Percentiles rank a stretch among this genome's conserved stretches.
Conservation (phyloP, 108 stramenopile genomes). For the Hondaea fermentalgiana region DNA sequence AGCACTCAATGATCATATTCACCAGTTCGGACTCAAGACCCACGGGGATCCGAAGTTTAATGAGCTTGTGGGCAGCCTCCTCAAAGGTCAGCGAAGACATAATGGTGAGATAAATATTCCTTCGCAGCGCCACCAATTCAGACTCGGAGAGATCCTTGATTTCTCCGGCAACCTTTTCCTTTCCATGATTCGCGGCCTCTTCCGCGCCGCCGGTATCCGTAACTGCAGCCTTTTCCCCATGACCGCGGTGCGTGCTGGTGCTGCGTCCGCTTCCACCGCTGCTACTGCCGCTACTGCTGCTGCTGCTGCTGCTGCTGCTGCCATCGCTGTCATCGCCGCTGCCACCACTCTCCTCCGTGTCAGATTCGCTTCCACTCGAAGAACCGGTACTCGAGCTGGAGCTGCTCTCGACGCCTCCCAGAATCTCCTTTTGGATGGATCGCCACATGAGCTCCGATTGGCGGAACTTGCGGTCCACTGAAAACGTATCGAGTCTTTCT, state of each 20-base stretch:
- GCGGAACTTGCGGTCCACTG: conserved; percentile 61
- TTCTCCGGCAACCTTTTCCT: background rate
- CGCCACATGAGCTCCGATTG: conserved; percentile 79
- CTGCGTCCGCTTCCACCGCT: background rate
- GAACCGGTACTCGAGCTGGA: conserved; percentile 29
- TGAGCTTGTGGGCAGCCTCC: conserved; percentile 95
- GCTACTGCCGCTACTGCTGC: background rate
- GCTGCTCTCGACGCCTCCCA: conserved; percentile 59
- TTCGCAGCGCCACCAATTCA: conserved; percentile 88
- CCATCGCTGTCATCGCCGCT: background rate
- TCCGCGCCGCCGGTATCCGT: no score
- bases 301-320: background rate
- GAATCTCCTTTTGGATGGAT: conserved; percentile 73
- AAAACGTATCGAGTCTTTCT: conserved; percentile 75
- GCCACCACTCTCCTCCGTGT: conserved; percentile 22
- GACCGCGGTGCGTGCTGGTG: no score
- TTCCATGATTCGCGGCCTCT: no score
- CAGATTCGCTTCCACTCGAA: conserved; percentile 49
- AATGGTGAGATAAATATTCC: conserved; percentile 95
- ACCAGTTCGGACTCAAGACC: conserved; percentile 55
- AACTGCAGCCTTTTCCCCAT: no score
- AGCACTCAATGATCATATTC: conserved; percentile 93
- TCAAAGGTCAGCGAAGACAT: conserved; percentile 97
- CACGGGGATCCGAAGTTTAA: conserved; percentile 78
- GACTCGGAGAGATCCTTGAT: conserved; percentile 41